Conservation (phyloP, 345 rosid species). For the Salix udensis region DNA sequence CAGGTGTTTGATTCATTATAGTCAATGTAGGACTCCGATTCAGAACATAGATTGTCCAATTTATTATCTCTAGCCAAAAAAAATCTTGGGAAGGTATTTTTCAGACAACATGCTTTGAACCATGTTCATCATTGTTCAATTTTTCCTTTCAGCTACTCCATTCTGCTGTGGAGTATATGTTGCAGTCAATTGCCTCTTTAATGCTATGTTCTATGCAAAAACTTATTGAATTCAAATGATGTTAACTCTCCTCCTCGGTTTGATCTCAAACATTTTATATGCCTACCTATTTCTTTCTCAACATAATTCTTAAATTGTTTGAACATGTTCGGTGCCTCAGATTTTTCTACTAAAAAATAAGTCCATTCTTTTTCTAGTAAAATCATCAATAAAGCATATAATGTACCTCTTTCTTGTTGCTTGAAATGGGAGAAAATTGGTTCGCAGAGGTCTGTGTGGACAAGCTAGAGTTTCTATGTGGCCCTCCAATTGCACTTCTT, state of each 20-base stretch:
- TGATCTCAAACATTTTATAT: neutral
- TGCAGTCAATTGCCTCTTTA: neutral
- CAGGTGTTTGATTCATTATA: too few relatives aligned
- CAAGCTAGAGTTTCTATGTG: neutral
- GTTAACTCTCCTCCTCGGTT: neutral
- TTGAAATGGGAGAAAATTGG: neutral
- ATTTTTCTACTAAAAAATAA: neutral
- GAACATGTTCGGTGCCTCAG: neutral
- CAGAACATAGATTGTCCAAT: too few relatives aligned
- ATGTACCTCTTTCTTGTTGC: neutral
- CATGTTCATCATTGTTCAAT: too few relatives aligned
- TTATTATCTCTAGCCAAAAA: too few relatives aligned
- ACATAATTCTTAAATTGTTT: neutral
- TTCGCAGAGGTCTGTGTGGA: neutral
- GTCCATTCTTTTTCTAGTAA: neutral
- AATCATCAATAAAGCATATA: neutral
- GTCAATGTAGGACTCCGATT: too few relatives aligned
- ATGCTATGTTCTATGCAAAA: too few relatives aligned
- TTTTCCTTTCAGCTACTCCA: neutral
- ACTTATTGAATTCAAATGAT: too few relatives aligned
- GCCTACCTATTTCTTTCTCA: neutral
- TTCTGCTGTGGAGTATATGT: neutral
- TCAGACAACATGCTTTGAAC: too few relatives aligned
- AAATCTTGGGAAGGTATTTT: too few relatives aligned
- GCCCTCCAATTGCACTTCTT: neutral